Base-by-base conservation (phyloP, 495 filamentous ascomycete genomes). In the Podospora fimiseda region DNA sequence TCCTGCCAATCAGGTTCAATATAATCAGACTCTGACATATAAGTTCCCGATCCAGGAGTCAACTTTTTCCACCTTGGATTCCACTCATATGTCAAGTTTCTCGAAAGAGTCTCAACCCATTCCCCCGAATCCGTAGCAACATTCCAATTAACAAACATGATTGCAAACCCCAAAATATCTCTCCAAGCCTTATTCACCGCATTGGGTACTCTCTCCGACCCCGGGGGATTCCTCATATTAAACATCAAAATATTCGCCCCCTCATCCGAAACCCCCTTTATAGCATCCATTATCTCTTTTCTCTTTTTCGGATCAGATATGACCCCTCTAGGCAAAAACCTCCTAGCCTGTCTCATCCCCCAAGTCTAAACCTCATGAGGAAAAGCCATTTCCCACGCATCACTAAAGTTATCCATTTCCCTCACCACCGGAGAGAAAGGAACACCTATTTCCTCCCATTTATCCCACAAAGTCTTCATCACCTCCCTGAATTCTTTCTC, bases 1-100 rank as follows among this genome's bases (percentile, higher is more conserved):
- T 73, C 59, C 64, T 84, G 75, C 74, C 79, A 84, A 49, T 80
- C 56, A 1, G 81, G 79, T 64, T 84, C 78, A 14, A 68, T 59
- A 13, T 75, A 66, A 57, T 83, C 76, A 5, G 65, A 71, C 60
- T 79, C 75, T 43, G 73, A 74, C 43, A 75, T 52, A 55, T 78
- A 77, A 2, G 70, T 60, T 2, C 75, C 75, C 3, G 63, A 59
- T 1, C 65, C 66, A 0, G 68, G 69, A 14, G 70, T 60, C 14
- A 64, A 24, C 13, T 14, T 15, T 14, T 22, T 46, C 51, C 51
- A 53, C 14, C 45, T 14, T 38, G 57, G 24, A 55, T 42, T 15
- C 40, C 53, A 45, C 41, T 39, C 45, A 27, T 57, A 43, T 38
- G 20, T 57, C 43, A 39, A 51, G 41, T 40, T 50, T 16, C 50